Conservation (phyloP, 805 yeast species). For the Nakazawaea pomicola region DNA sequence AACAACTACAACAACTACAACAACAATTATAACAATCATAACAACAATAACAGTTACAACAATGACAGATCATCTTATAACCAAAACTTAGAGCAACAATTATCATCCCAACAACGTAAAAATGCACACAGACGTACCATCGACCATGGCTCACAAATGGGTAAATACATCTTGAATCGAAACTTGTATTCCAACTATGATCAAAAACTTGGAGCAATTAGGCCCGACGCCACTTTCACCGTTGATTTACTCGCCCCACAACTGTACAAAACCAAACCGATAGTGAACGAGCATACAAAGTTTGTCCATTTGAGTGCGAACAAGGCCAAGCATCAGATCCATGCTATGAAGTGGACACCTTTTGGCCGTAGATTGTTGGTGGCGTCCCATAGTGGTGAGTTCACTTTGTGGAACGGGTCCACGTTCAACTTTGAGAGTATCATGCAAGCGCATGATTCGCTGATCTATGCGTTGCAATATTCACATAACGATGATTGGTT, state of each 20-base stretch:
- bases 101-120: conserved; percentile 37
- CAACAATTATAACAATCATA: not conserved
- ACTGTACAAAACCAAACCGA: conserved; percentile 46
- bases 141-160: conserved; percentile 74
- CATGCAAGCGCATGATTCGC: conserved; percentile 97
- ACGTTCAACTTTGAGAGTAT: conserved; percentile 94
- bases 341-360: conserved; percentile 93
- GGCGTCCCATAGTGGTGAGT: conserved; percentile 90
- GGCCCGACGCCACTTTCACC: conserved; percentile 67
- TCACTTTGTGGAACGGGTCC: conserved; percentile 94
- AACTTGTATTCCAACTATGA: conserved; percentile 35
- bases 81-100: not conserved
- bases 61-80: not conserved
- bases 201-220: conserved; percentile 42
- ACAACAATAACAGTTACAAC: conserved; percentile 2
- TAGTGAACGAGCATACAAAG: conserved; percentile 66
- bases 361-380: conserved; percentile 89
- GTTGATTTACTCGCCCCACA: conserved; percentile 62
- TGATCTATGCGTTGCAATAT: conserved; percentile 74
- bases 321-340: conserved; percentile 87
- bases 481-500: conserved; percentile 94
- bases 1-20: not conserved
- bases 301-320: conserved; percentile 89
- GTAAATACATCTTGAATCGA: conserved; percentile 51
- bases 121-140: conserved; percentile 62